Percentiles rank a stretch among this genome's conserved stretches.
Evolutionary conservation across 2,329 filamentous ascomycete genomes (phyloP).

Genomic region (Scedosporium minutisporum): DNA sequence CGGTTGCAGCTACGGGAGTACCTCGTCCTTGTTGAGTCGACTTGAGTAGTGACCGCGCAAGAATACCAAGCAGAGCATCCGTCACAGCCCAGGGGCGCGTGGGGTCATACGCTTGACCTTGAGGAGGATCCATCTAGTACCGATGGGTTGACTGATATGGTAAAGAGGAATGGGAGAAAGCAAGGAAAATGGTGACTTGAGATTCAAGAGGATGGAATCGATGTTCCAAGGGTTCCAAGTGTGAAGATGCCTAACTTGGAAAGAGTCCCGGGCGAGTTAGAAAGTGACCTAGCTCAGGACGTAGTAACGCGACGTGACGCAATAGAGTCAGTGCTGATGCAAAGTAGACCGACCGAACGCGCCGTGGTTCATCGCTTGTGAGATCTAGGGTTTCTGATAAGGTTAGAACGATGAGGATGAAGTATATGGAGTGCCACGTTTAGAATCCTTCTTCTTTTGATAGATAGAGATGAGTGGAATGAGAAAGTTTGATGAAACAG

Average conservation of each 20-base stretch:
- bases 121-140: slow-evolving; percentile 1
- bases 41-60: slow-evolving; percentile 1
- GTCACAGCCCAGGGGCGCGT: slow-evolving; percentile 6
- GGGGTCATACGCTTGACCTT: slow-evolving; percentile 3
- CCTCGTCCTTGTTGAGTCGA: not conserved
- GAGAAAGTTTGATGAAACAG: not conserved
- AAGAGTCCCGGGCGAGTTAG: too few species aligned
- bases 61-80: slow-evolving; percentile 6
- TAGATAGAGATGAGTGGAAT: not conserved
- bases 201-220: too few species aligned
- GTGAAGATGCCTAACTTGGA: too few species aligned
- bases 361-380: too few species aligned
- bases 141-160: not conserved
- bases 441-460: not conserved
- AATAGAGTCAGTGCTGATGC: too few species aligned
- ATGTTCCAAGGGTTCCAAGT: too few species aligned
- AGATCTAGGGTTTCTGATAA: too few species aligned
- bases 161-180: not conserved
- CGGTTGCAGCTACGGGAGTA: not conserved
- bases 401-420: too few species aligned
- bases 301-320: too few species aligned
- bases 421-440: too few species aligned
- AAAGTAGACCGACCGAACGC: too few species aligned
- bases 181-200: not conserved
- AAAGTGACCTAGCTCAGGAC: too few species aligned